Base-by-base conservation (phyloP, 1,139 yeast species). In the Scheffersomyces segobiensis region DNA sequence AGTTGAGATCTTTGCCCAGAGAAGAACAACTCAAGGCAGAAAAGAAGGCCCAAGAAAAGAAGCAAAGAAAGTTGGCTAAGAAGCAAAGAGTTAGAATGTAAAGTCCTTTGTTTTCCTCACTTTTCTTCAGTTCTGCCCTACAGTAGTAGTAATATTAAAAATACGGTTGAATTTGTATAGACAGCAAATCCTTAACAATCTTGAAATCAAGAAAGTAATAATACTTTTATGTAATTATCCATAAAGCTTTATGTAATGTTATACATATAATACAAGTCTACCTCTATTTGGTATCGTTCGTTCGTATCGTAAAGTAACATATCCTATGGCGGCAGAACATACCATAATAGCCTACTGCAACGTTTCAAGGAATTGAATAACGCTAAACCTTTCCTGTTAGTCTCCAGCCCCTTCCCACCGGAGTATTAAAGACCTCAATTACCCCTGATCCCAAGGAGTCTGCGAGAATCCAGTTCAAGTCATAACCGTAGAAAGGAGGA, bases 21-120 rank as follows among this genome's bases (percentile, higher is more conserved):
- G 93, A 88, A 71, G 91, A 88, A 68, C 91, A 87, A 73, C 87
- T 87, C 66, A 91, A 88, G 76, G 74, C 84, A 57, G 96, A 90
- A 67, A 89, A 86, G 77, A 91, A 88, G 78, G 82, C 81, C 47
- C 63, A 67, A 57, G 82, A 78, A 61, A 78, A 73, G 72, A 79
- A 70, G 67, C 80, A 77, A 63, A 79, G 76, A 69, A 79, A 78
- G 66, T 68, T 71, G 62, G 78, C 72, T 66, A 80, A 70, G 71
- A 80, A 78, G 67, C 80, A 76, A 66, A 78, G 71, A 69, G 70
- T 76, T 53, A 77, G 74, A 68, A 73, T 76, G 75, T 78, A 70
- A 67, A 14, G 24, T 32, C 18, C 24, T 21, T 42, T 21, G 32
- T 39, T 21, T 26, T 39, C 18, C 17, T 12, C 21, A 7, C 19